Evolutionary conservation across 2,329 filamentous ascomycete species (phyloP), one percentile per base, ranked within the genome.

Genomic region (Colletotrichum musicola): DNA sequence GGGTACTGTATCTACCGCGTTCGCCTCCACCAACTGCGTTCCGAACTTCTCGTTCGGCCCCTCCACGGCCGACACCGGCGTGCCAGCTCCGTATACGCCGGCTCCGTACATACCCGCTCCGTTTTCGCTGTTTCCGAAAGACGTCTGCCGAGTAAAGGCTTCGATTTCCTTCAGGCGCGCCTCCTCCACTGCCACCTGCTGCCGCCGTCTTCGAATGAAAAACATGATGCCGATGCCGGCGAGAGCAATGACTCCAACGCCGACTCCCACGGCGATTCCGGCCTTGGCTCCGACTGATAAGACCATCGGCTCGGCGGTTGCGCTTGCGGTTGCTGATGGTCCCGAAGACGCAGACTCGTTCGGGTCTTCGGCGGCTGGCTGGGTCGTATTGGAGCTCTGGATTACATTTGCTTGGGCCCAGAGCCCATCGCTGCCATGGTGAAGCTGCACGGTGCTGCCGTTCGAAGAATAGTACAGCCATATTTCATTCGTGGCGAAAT

Each of bases 231-330:
- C 71, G 3, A 73, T 73, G 3, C 80, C 85, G 42, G 86, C 76
- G 13, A 87, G 46, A 7, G 82, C 55, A 3, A 80, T 77, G 1
- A 78, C 80, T 25, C 78, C 85, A 0, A 86, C 74, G 1, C 84
- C 81, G 4, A 85, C 81, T n/a, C 86, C 88, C 1, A 85, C 79
- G 5, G 83, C 87, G 9, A 90, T 85, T 4, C 88, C 88, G 0
- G 85, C 86, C 73, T 85, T 88, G 3, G 86, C 86, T 1, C 83
- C 86, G 1, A 80, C 75, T 1, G 84, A 84, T 6, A 88, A 74
- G 2, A 51, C 30, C 6, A 46, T 75, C 75, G 5, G 13, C 74
- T 77, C 57, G 75, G 18, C 77, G 76, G 58, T 80, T 73, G 22
- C 80, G 78, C 1, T 74, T 75, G 68, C 80, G 78, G 1, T 74